Percentiles rank a stretch among this genome's conserved stretches.
phyloP scores from a whole-genome alignment of 2,329 filamentous ascomycete genomes.

The Aspergillus ustus region DNA sequence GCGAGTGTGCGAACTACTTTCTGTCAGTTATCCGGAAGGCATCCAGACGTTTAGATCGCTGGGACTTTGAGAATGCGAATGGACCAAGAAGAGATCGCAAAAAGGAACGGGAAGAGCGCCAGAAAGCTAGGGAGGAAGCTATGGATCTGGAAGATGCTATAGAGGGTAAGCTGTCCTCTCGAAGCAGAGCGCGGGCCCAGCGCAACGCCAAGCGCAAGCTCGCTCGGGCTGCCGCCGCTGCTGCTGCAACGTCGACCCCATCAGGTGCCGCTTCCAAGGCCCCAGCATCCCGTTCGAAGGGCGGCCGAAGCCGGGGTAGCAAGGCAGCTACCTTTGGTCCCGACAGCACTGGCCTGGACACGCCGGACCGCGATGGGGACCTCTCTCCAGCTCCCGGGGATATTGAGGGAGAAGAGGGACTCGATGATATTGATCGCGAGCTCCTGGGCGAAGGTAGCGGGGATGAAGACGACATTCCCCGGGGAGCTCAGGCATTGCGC shows the following conservation, averaged over 20 bases:
- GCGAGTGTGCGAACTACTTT: constrained; percentile 52
- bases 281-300: constrained; percentile 32
- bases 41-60: constrained; percentile 48
- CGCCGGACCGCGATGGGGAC: constrained; percentile 31
- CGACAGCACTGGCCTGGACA: constrained; percentile 27
- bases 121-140: constrained; percentile 35
- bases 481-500: constrained; percentile 24
- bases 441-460: constrained; percentile 42
- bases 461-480: constrained; percentile 38
- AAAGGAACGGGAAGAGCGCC: constrained; percentile 43
- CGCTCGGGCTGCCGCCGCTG: constrained; percentile 25
- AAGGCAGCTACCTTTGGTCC: constrained; percentile 14
- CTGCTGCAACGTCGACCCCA: constrained; percentile 28
- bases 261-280: constrained; percentile 23
- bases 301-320: constrained; percentile 27
- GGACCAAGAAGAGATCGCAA: constrained; percentile 44
- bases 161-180: constrained; percentile 25
- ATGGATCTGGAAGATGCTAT: constrained; percentile 23
- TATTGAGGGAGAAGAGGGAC: constrained; percentile 37
- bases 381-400: constrained; percentile 30
- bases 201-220: constrained; percentile 38
- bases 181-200: constrained; percentile 30
- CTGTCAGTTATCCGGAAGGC: constrained; percentile 50
- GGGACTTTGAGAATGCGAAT: constrained; percentile 50
- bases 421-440: constrained; percentile 46